Conservation (phyloP, 1,284 basidiomycete species). For the Ganoderma lucidum region DNA sequence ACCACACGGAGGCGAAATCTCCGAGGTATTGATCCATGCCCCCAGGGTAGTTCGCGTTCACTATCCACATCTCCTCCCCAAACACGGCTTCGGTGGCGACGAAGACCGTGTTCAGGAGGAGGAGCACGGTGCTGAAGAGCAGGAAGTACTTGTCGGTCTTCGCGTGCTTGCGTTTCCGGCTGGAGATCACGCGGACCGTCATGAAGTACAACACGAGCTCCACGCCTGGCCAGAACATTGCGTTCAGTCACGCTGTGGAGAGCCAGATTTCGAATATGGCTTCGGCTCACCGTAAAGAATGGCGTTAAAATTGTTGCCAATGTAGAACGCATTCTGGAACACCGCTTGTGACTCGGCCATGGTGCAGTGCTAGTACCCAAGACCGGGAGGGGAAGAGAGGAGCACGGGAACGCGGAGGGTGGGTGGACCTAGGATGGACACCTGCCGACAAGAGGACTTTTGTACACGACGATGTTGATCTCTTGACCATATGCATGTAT, state of each 20-base stretch:
- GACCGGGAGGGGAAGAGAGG: not conserved
- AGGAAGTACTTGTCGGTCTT: slow-evolving; percentile 22
- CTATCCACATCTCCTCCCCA: slow-evolving; percentile 32
- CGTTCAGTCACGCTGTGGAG: not conserved
- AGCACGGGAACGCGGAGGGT: slow-evolving; percentile 3
- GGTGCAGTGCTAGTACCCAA: slow-evolving; percentile 1
- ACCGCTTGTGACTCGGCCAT: slow-evolving; percentile 15
- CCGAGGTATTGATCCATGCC: slow-evolving; percentile 22
- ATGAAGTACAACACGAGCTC: slow-evolving; percentile 24
- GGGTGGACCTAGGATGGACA: slow-evolving; percentile 2
- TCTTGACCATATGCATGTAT: not conserved
- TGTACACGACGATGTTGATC: slow-evolving; percentile 10
- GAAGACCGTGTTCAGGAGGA: slow-evolving; percentile 26
- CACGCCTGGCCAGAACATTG: slow-evolving; percentile 6
- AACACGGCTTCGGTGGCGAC: slow-evolving; percentile 23
- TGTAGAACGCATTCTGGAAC: slow-evolving; percentile 31
- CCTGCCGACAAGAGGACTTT: slow-evolving; percentile 3
- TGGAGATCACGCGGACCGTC: slow-evolving; percentile 14
- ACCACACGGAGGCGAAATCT: slow-evolving; percentile 28
- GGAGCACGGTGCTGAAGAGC: slow-evolving; percentile 26
- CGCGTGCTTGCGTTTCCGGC: slow-evolving; percentile 12
- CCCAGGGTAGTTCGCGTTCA: slow-evolving; percentile 25
- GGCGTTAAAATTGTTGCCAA: slow-evolving; percentile 30
- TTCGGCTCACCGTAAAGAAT: slow-evolving; percentile 26
- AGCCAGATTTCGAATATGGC: not conserved